Percentiles rank a stretch among this genome's conserved stretches.
phyloP scores from a whole-genome alignment of 495 filamentous ascomycete species.

The Trichoderma virens region DNA sequence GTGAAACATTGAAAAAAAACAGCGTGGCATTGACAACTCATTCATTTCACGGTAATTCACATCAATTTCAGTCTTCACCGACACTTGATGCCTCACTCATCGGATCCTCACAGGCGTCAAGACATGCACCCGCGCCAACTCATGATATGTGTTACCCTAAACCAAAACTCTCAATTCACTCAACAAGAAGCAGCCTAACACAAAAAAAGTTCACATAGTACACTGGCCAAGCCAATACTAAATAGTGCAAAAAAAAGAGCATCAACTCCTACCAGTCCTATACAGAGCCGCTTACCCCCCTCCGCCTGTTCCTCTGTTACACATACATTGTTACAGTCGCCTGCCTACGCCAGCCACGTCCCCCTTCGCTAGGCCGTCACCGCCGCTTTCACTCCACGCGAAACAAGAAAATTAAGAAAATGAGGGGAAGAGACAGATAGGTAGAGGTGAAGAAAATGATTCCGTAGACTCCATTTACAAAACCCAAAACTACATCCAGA shows the following conservation, averaged over 20 bases:
- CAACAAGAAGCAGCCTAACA: not conserved
- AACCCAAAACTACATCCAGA: slow-evolving; percentile 9
- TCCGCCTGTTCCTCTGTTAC: not conserved
- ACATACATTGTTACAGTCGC: slow-evolving; percentile 2
- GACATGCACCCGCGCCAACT: no score
- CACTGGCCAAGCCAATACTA: not conserved
- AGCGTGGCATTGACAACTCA: no score
- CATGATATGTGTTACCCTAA: no score
- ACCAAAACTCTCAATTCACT: not conserved
- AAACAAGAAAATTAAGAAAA: not conserved
- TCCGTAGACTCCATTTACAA: slow-evolving; percentile 7
- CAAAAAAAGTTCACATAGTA: not conserved
- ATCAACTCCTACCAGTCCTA: not conserved
- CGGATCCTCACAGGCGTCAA: no score
- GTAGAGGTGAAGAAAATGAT: not conserved
- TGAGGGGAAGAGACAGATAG: not conserved
- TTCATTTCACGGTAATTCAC: no score
- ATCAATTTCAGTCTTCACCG: no score
- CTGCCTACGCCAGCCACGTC: not conserved
- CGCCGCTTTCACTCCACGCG: not conserved
- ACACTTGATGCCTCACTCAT: no score
- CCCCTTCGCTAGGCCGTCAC: not conserved
- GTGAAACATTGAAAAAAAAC: no score
- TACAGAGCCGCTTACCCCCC: not conserved
- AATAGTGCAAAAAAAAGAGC: not conserved